Evolutionary conservation across 2,329 filamentous ascomycete species (phyloP).

Genomic region (Blumeriella jaapii): DNA sequence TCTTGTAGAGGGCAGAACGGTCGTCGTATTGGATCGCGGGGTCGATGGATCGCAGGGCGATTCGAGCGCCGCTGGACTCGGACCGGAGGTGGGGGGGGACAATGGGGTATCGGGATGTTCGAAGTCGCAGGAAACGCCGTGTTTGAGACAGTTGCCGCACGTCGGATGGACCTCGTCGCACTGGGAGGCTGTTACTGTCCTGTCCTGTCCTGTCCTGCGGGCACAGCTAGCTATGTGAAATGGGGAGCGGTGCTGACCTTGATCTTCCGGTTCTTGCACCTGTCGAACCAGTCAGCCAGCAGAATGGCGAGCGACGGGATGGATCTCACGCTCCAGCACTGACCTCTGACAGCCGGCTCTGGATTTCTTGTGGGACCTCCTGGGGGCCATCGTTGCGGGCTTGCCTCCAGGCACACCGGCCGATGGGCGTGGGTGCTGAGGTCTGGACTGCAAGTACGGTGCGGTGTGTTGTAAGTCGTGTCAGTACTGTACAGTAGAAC

Average conservation of each 20-base stretch:
- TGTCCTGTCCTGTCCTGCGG: too few species aligned
- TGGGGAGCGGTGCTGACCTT: slow-evolving; percentile 42
- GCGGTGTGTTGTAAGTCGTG: too few species aligned
- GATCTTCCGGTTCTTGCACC: slow-evolving; percentile 58
- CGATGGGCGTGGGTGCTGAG: too few species aligned
- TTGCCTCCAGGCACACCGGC: too few species aligned
- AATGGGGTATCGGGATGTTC: slow-evolving; percentile 31
- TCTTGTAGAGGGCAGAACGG: slow-evolving; percentile 17
- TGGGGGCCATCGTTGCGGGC: slow-evolving; percentile 56
- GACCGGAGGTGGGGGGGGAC: slow-evolving; percentile 7
- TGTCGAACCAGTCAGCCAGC: slow-evolving; percentile 14
- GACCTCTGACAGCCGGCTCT: slow-evolving; percentile 46
- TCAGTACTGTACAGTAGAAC: too few species aligned
- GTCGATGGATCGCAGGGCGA: slow-evolving; percentile 8
- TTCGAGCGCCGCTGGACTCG: slow-evolving; percentile 5
- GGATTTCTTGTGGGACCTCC: slow-evolving; percentile 60
- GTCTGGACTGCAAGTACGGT: too few species aligned
- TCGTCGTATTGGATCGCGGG: slow-evolving; percentile 11
- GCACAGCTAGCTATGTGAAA: too few species aligned
- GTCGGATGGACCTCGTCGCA: slow-evolving; percentile 56
- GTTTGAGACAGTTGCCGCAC: slow-evolving; percentile 56
- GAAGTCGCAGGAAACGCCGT: slow-evolving; percentile 56
- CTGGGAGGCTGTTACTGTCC: slow-evolving; percentile 24
- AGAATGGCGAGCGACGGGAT: too few species aligned
- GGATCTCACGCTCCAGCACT: too few species aligned